A percentile compares a stretch with the other conserved stretches of the same genome.
phyloP scores from a whole-genome alignment of 148 eudicot genomes.

The Salicornia ramosissima region DNA sequence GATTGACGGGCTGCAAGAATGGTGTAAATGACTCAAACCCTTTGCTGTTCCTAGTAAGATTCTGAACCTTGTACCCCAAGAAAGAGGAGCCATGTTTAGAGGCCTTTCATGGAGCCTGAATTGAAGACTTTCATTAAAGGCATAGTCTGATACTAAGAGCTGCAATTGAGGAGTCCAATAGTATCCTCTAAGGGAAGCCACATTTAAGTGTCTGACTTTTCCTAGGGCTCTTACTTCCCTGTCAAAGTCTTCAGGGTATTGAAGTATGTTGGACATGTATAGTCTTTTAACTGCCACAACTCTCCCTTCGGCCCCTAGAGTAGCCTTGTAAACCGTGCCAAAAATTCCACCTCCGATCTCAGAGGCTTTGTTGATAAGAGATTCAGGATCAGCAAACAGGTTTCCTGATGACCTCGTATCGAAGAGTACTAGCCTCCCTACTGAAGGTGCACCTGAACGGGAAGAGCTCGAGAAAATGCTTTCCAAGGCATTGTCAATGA shows the following conservation, averaged over 20 bases:
- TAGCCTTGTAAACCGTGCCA: conserved; percentile 72
- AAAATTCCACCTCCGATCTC: conserved; percentile 73
- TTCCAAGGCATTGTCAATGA: conserved; percentile 61
- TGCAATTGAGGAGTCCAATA: conserved; percentile 89
- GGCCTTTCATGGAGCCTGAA: conserved; percentile 55
- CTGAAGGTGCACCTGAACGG: conserved; percentile 49
- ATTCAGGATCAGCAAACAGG: conserved; percentile 52
- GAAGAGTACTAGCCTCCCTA: conserved; percentile 72
- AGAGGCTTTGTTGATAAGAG: conserved; percentile 51
- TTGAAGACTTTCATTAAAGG: conserved; percentile 59
- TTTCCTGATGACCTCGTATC: conserved; percentile 54
- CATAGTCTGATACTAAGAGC: conserved; percentile 74
- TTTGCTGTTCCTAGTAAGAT: conserved; percentile 78
- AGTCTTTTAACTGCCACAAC: conserved; percentile 70
- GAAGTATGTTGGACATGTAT: conserved; percentile 49
- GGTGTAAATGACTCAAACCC: conserved; percentile 84
- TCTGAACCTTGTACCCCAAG: conserved; percentile 66
- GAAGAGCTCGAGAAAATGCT: conserved; percentile 81
- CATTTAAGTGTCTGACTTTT: conserved; percentile 65
- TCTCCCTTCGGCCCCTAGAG: conserved; percentile 49
- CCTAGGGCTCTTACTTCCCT: conserved; percentile 67
- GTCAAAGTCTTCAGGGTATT: conserved; percentile 72
- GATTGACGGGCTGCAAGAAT: conserved; percentile 73
- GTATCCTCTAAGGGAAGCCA: conserved; percentile 69
- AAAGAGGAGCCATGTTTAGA: conserved; percentile 43